These are phyloP conservation scores for Diaporthe sp. DNA, from an alignment of 2,329 filamentous ascomycete species.

Conservation along the genomic window DNA sequence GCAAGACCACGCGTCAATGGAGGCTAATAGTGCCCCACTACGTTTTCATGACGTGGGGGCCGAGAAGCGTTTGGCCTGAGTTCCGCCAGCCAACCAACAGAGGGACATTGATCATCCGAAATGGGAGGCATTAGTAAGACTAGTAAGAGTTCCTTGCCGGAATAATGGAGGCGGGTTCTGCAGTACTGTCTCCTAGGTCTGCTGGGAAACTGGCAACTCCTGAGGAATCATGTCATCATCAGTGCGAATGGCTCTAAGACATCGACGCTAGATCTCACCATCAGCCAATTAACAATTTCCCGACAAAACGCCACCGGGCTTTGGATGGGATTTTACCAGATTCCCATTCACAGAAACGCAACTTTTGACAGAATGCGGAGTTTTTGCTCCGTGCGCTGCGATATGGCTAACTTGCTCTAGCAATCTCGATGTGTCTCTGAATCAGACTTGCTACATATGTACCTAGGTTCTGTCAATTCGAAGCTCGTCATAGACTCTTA, in stretches of 20 bases:
- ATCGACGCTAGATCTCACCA: conserved; percentile 10
- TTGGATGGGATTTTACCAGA: conserved; percentile 22
- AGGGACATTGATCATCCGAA: conserved; percentile 1
- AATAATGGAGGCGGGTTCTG: background rate
- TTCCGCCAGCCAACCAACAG: background rate
- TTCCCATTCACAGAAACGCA: background rate
- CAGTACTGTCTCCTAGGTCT: background rate
- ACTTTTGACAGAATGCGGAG: background rate
- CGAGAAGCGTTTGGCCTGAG: background rate
- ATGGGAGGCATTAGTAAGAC: background rate
- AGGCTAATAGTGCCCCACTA: background rate
- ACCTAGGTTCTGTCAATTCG: background rate
- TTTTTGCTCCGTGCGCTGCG: background rate
- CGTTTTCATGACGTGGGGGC: too few species aligned
- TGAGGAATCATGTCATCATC: conserved; percentile 8
- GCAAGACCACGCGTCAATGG: background rate
- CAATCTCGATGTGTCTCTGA: background rate
- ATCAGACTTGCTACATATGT: background rate
- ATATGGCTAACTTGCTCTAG: background rate
- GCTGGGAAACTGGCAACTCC: background rate
- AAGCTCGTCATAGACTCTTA: conserved; percentile 28
- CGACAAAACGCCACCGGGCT: background rate
- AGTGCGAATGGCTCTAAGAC: background rate
- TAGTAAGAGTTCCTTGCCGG: background rate
- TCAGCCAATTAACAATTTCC: conserved; percentile 11